A percentile compares a stretch with the other conserved stretches of the same genome.
Evolutionary conservation across 129 eudicot species (phyloP).

Genomic region (Apium graveolens): DNA sequence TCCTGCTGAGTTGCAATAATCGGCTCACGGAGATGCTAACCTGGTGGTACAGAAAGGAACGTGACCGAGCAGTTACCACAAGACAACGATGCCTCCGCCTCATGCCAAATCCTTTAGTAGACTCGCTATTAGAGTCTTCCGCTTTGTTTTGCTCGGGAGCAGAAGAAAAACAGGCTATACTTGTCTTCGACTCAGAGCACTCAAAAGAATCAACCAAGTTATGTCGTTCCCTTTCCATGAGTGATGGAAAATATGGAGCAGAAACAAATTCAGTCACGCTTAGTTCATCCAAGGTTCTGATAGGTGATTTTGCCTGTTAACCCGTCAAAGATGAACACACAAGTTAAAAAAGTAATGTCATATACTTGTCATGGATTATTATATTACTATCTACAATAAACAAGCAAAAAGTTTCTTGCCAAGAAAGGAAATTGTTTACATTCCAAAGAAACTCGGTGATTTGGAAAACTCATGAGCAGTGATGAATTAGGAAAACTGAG

Average conservation of each 20-base stretch:
- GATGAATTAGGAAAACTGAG: not conserved
- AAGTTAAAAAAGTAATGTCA: not conserved
- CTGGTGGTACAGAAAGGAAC: constrained; percentile 96
- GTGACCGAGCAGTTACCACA: constrained; percentile 82
- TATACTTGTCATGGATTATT: not conserved
- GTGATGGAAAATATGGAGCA: constrained; percentile 63
- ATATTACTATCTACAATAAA: not conserved
- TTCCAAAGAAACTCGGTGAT: not conserved
- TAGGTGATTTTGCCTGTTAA: constrained; percentile 92
- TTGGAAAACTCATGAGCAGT: not conserved
- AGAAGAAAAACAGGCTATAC: not conserved
- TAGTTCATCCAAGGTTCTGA: constrained; percentile 67
- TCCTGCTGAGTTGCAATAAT: not conserved
- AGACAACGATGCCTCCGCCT: constrained; percentile 73
- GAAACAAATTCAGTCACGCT: constrained; percentile 61
- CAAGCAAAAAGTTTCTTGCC: not conserved
- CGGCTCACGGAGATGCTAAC: constrained; percentile 22
- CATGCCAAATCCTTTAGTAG: constrained; percentile 55
- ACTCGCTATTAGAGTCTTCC: constrained; percentile 25
- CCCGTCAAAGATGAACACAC: not conserved
- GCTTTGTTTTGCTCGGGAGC: constrained; percentile 17
- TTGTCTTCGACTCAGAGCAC: not conserved
- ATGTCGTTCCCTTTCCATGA: constrained; percentile 34
- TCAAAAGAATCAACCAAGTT: constrained; percentile 10
- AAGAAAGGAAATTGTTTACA: not conserved